Conservation (phyloP, 192 early-diverging fungal species). For the Allomyces javanicus region DNA sequence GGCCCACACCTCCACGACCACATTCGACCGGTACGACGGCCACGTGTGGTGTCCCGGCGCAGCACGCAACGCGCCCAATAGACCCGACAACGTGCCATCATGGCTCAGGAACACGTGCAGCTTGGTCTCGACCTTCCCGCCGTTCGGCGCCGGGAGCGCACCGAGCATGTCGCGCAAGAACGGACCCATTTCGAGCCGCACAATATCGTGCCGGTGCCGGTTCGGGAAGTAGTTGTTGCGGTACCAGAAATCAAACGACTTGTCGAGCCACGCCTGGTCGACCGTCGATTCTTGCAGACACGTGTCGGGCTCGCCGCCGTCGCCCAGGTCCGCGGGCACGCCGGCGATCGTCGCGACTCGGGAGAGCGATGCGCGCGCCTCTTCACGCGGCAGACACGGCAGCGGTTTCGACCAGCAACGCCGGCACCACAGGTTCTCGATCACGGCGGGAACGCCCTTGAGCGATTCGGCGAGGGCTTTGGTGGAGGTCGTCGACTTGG, state of each 20-base stretch:
- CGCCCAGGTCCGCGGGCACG: neutral
- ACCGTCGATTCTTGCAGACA: neutral
- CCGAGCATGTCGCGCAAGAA: neutral
- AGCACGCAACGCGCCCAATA: neutral
- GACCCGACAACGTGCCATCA: neutral
- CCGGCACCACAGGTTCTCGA: neutral
- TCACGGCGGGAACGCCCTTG: neutral
- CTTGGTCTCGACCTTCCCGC: neutral
- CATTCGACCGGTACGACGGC: neutral
- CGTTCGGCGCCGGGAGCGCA: neutral
- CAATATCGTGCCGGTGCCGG: neutral
- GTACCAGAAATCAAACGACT: neutral
- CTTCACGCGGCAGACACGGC: neutral
- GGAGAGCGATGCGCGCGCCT: neutral
- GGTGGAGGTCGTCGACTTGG: neutral
- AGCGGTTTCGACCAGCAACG: neutral
- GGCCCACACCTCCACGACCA: neutral
- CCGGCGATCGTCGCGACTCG: neutral
- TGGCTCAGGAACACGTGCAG: neutral
- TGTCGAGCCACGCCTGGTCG: neutral
- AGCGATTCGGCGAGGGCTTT: neutral
- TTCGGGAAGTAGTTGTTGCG: neutral
- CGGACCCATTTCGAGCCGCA: neutral
- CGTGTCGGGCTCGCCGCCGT: neutral
- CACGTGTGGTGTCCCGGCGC: neutral